Evolutionary conservation across 2,329 filamentous ascomycete species (phyloP).

Genomic region (Periconia macrospinosa): DNA sequence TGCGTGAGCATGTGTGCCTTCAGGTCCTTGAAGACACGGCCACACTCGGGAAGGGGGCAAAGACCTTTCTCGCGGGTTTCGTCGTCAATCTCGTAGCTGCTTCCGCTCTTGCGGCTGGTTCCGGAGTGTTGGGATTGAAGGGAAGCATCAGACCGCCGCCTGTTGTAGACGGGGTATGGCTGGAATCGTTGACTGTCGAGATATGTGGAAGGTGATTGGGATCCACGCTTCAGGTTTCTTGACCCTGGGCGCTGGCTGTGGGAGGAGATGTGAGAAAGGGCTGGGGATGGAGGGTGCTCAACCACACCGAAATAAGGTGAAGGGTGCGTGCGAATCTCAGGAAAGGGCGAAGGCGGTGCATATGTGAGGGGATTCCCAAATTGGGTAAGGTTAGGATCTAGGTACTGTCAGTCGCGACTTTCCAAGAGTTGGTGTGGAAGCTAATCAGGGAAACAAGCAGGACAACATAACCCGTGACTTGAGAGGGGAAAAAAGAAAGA

Average conservation of each 20-base stretch:
- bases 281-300: conserved; percentile 63
- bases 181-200: conserved; percentile 59
- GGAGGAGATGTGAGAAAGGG: conserved; percentile 58
- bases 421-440: conserved; percentile 14
- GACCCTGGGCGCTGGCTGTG: conserved; percentile 48
- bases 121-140: conserved; percentile 67
- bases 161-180: conserved; percentile 53
- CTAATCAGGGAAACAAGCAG: conserved; percentile 28
- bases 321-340: conserved; percentile 43
- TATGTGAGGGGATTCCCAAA: conserved; percentile 46
- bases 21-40: conserved; percentile 84
- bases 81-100: conserved; percentile 43
- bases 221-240: conserved; percentile 53
- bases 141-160: conserved; percentile 71
- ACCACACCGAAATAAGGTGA: conserved; percentile 47
- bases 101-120: conserved; percentile 55
- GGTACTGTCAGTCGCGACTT: conserved; percentile 11
- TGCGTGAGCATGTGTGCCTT: conserved; percentile 96
- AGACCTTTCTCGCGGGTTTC: conserved; percentile 67
- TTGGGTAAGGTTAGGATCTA: conserved; percentile 63
- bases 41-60: conserved; percentile 83
- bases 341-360: conserved; percentile 44
- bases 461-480: conserved; percentile 1
- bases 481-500: conserved; percentile 22
- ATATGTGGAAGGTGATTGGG: conserved; percentile 64